Evolutionary conservation across 345 rosid genomes (phyloP), one percentile per base, ranked within the genome.

Genomic region (Linum trigynum): DNA sequence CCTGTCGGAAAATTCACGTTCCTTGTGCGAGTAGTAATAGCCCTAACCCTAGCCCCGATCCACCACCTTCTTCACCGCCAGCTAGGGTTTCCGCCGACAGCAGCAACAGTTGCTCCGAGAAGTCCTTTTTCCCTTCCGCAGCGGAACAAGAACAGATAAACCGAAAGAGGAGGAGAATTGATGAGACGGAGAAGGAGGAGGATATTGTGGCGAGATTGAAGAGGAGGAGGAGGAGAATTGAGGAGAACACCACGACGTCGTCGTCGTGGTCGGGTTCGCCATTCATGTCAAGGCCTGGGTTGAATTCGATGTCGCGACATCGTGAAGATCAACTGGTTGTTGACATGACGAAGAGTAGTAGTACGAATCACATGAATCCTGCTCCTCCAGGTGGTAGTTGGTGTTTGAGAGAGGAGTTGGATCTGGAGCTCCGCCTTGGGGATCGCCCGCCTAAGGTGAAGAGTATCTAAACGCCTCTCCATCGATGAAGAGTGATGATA

Each of bases 371-470:
- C n/a, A n/a, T 1, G 12, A 45, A 2, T 41, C 32, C 32, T 23
- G 32, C 32, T 23, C 32, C 32, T 23, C 32, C 32, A 23, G 45
- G 45, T 14, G 10, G 10, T 16, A 78, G 77, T 67, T 74, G 74
- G 65, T 71, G 70, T 67, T 65, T 71, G 5, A 67, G 71, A 60
- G 90, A 89, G 67, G 98, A 86, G 36, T 62, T 92, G 75, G 98
- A 92, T 83, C 98, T 92, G 65, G 98, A 92, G 78, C 97, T 92
- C 65, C 81, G 98, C 78, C 96, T 92, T 43, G 96, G 95, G 5
- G 65, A 76, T 59, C 80, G 76, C 32, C 32, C 32, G 62, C 87
- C 87, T 23, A 83, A 83, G 87, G 81, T 76, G 74, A 84, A 76
- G 53, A 77, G 60, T 63, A 63, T 57, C 62, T 56, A 42, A 68